phyloP scores from a whole-genome alignment of 1,284 basidiomycete species.

The Blastosporella zonata region DNA sequence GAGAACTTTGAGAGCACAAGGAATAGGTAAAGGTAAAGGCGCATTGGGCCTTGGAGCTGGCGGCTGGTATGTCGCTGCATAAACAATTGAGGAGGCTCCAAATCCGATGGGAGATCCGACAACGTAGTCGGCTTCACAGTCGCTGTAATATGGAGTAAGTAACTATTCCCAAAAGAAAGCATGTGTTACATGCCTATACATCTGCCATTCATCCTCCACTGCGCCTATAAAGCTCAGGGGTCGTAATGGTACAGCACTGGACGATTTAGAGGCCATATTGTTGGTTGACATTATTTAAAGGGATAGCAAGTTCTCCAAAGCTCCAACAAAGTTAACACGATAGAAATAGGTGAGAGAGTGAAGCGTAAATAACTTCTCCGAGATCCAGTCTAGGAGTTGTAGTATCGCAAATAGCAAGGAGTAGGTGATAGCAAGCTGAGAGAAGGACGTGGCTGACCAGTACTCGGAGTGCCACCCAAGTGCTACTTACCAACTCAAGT shows the following conservation, averaged over 20 bases:
- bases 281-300: neutral
- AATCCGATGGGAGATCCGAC: constrained; percentile 77
- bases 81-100: constrained; percentile 86
- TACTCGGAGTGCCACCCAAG: too few relatives aligned
- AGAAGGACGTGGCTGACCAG: too few relatives aligned
- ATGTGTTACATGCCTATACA: constrained; percentile 58
- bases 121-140: constrained; percentile 67
- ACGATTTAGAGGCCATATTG: constrained; percentile 13
- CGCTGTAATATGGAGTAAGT: constrained; percentile 39
- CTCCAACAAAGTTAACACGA: neutral
- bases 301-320: neutral
- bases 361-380: constrained; percentile 1
- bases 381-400: constrained; percentile 8
- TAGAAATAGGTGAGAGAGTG: neutral
- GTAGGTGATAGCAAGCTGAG: constrained; percentile 2
- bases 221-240: constrained; percentile 47
- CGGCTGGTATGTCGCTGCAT: constrained; percentile 66
- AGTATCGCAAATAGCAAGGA: neutral
- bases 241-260: constrained; percentile 5
- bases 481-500: too few relatives aligned
- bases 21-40: constrained; percentile 36
- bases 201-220: constrained; percentile 82
- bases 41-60: constrained; percentile 23
- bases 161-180: constrained; percentile 1
- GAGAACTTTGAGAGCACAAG: constrained; percentile 85